These are phyloP conservation scores for Hypoxylon fragiforme DNA, from an alignment of 495 filamentous ascomycete species.

Conservation along the genomic window DNA sequence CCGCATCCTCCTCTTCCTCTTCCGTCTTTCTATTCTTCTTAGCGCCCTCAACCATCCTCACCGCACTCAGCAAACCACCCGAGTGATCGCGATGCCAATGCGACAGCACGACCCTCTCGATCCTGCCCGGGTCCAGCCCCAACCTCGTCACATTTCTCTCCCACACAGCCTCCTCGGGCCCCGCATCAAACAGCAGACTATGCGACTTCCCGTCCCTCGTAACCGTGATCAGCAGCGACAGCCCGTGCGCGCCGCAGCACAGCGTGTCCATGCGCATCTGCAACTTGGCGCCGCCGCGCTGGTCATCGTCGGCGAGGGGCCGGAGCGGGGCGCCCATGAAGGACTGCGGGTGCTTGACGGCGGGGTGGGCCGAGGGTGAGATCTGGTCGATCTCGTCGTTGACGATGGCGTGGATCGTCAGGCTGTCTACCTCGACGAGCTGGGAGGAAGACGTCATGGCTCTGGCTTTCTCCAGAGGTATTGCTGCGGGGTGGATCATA, in stretches of 20 bases:
- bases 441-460: background rate
- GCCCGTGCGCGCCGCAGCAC: constrained; percentile 63
- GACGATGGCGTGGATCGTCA: constrained; percentile 28
- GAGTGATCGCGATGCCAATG: constrained; percentile 70
- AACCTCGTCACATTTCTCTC: constrained; percentile 58
- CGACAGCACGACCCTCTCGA: constrained; percentile 46
- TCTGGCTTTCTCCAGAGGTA: background rate
- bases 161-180: constrained; percentile 61
- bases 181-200: constrained; percentile 63
- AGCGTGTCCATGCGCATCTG: constrained; percentile 60
- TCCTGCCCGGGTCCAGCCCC: constrained; percentile 45
- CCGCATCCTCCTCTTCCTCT: too few relatives aligned
- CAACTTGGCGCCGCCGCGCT: constrained; percentile 46
- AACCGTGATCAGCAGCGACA: constrained; percentile 61
- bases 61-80: constrained; percentile 46
- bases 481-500: background rate
- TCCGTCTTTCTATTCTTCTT: constrained; percentile 34
- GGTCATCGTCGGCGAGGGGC: constrained; percentile 13
- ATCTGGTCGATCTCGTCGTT: constrained; percentile 60
- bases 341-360: constrained; percentile 49
- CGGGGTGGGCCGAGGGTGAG: constrained; percentile 53
- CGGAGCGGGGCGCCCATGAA: constrained; percentile 46
- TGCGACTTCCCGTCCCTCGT: constrained; percentile 55
- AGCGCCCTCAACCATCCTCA: constrained; percentile 54
- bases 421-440: constrained; percentile 23